Evolutionary conservation across 192 early-diverging fungal species (phyloP).

Genomic region (Umbelopsis vinacea): DNA sequence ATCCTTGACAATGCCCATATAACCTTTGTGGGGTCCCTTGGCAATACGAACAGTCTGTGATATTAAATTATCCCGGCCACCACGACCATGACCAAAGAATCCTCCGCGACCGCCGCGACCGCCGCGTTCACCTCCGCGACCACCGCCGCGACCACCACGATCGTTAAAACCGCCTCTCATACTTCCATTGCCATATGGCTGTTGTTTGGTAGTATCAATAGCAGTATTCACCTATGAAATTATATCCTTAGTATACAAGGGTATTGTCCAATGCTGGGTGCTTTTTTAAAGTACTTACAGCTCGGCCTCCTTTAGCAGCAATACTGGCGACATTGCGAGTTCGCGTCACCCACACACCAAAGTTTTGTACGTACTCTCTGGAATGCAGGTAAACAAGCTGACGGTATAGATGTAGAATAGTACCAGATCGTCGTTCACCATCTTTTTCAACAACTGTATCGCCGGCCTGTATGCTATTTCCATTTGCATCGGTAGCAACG

Average conservation of each 20-base stretch:
- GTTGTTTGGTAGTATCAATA: conserved; percentile 22
- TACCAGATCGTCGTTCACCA: conserved; percentile 67
- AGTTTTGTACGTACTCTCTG: conserved; percentile 73
- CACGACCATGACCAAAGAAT: conserved; percentile 56
- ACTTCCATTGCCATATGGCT: conserved; percentile 24
- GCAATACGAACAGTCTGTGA: conserved; percentile 83
- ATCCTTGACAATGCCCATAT: conserved; percentile 95
- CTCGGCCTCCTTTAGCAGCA: conserved; percentile 45
- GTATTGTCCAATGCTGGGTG: background rate
- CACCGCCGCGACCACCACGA: conserved; percentile 35
- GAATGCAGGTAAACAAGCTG: conserved; percentile 80
- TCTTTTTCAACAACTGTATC: conserved; percentile 76
- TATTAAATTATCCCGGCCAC: conserved; percentile 60
- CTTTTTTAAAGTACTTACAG: conserved; percentile 28
- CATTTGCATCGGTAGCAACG: conserved; percentile 52
- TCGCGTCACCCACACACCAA: conserved; percentile 75
- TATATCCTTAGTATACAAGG: background rate
- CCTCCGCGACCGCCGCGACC: conserved; percentile 57
- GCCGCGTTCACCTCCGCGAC: conserved; percentile 51
- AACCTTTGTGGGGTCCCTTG: conserved; percentile 95
- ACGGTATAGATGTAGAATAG: conserved; percentile 84
- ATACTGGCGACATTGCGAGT: conserved; percentile 67
- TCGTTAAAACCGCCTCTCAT: conserved; percentile 10
- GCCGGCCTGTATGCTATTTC: conserved; percentile 63
- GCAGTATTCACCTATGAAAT: conserved; percentile 1